Base-by-base conservation (phyloP, 2,329 filamentous ascomycete species). In the Aspergillus quadricinctus region DNA sequence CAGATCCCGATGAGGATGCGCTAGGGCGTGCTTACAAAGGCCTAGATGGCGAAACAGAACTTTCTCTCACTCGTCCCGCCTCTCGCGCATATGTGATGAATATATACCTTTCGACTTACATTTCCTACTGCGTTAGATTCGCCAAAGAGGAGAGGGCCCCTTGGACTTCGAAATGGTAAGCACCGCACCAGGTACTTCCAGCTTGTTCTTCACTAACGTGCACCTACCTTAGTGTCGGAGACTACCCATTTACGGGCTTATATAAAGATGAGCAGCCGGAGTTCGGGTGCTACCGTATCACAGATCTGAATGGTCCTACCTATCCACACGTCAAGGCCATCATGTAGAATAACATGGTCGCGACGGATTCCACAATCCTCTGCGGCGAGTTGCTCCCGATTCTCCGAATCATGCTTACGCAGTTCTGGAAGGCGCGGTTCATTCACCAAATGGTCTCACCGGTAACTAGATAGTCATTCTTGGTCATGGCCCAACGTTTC, bases 271-370 rank as follows among this genome's bases (percentile, higher is more conserved):
- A 51, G 1, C 58, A 60, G 41, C 58, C 60, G 1, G 55, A 53
- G 53, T 61, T 54, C 23, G 53, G 58, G 17, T 56, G 50, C 50
- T 58, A 21, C 17, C 29, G 50, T 28, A 58, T 59, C 7, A 49
- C 56, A 29, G 53, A 62, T n/a, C n/a, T 53, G 19, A 50, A 54
- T 3, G 51, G 27, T 8, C 21, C 43, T 43, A 29, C 49, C 17
- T 57, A 37, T 46, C 57, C 60, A 27, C 60, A 63, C 49, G 41
- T 56, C 19, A 62, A 61, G 29, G 55, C 53, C 4, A 19, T 61
- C 45, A 59, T 63, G 31, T 58, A 62, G 51, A 62, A 62, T 40
- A 54, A 62, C 29, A 11, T 63, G 37, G 49, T 50, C 21, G 53
- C 52, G 6, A 58, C 31, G 2, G 60, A 63, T 35, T 29, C 27